Evolutionary conservation across 2,329 filamentous ascomycete species (phyloP), one percentile per base, ranked within the genome.

Genomic region (Sclerotinia trifoliorum): DNA sequence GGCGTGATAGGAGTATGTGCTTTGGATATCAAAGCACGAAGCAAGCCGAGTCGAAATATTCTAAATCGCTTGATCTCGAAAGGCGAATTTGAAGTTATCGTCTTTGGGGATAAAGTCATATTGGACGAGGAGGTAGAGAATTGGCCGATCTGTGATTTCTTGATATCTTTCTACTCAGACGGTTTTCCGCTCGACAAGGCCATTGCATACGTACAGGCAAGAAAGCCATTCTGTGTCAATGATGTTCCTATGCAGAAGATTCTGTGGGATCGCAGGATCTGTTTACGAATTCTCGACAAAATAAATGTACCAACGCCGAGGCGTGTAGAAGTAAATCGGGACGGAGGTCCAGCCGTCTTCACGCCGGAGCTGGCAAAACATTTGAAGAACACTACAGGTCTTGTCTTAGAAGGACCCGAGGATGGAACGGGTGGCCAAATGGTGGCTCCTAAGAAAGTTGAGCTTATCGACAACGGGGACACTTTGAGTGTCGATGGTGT

Each of bases 61-160:
- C 82, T 99, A 69, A 98, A 96, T 76, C 88, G 94, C 63, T 84
- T 99, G 26, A 94, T 97, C 72, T 88, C 91, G 46, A 94, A 96
- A 73, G 88, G 90, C 62, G 94, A 98, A 74, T 98, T 99, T 76
- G 94, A 99, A 75, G 94, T 98, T 32, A 90, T 96, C 70, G 94
- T 99, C 17, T 99, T 99, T 81, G 96, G 95, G 60, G 95, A 99
- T 82, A 99, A 99, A 80, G 94, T 97, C 55, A 99, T 99, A 73
- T 84, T 99, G 48, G 95, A 99, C 76, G 95, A 99, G 85, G 92
- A 91, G 71, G 90, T 97, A 67, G 93, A 96, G 80, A 96, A 97
- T 78, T 97, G 94, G 94, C 94, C 94, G 24, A 88, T 96, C 66
- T 85, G 83, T 79, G 95, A 99, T 80, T 99, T 96, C 76, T 81